Percentiles rank a stretch among this genome's conserved stretches.
These are phyloP conservation scores for Chalara sp. DNA, from an alignment of 2,329 filamentous ascomycete genomes.

Conservation along the genomic window DNA sequence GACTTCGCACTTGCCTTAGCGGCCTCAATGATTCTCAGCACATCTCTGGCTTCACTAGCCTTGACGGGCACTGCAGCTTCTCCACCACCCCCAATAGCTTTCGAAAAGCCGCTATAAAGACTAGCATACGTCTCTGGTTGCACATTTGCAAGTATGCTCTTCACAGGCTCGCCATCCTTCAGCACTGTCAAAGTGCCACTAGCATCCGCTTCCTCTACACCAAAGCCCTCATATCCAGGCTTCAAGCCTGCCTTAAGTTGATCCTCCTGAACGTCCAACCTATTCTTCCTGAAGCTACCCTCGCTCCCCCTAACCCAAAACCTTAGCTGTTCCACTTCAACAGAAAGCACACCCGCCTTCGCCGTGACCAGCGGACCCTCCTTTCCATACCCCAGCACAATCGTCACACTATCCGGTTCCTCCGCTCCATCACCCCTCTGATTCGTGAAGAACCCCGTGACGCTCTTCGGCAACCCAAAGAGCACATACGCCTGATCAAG, in stretches of 20 bases:
- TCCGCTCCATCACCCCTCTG: constrained; percentile 48
- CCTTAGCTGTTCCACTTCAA: constrained; percentile 61
- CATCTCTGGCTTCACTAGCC: constrained; percentile 42
- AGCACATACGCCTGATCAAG: constrained; percentile 67
- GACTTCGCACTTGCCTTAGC: constrained; percentile 44
- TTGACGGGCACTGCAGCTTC: constrained; percentile 46
- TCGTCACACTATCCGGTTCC: constrained; percentile 52
- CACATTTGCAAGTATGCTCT: constrained; percentile 48
- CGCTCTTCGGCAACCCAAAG: constrained; percentile 60
- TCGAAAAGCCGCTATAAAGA: constrained; percentile 54
- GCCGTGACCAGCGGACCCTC: constrained; percentile 57
- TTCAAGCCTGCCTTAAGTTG: constrained; percentile 59
- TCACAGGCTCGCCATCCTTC: constrained; percentile 40
- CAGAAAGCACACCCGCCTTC: constrained; percentile 62
- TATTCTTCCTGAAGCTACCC: constrained; percentile 67
- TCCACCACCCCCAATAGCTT: constrained; percentile 40
- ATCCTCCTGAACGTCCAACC: constrained; percentile 69
- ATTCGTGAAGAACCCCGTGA: constrained; percentile 62
- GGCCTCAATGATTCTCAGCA: constrained; percentile 50
- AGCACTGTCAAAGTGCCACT: constrained; percentile 54
- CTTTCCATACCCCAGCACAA: constrained; percentile 57
- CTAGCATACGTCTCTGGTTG: constrained; percentile 60
- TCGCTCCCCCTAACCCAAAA: constrained; percentile 73
- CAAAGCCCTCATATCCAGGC: constrained; percentile 57
- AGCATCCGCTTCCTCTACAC: constrained; percentile 50